A percentile compares a stretch with the other conserved stretches of the same genome.
These are phyloP conservation scores for Zygoascus tannicola DNA, from an alignment of 805 yeast genomes.

Conservation along the genomic window DNA sequence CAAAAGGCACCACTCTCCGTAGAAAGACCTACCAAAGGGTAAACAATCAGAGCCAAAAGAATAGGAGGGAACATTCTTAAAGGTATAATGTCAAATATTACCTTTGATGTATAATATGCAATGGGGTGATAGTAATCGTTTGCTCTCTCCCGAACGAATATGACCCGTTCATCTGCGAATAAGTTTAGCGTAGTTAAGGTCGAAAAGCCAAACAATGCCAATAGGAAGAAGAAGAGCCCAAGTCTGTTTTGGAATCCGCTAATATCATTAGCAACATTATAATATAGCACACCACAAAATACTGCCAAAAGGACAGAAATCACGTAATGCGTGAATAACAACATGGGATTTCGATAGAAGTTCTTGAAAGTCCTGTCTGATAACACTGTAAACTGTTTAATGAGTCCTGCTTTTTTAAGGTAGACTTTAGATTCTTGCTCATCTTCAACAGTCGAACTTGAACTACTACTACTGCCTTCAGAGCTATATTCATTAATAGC, in stretches of 20 bases:
- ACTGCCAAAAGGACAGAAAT: conserved; percentile 68
- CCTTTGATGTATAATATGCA: conserved; percentile 77
- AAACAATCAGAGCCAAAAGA: conserved; percentile 65
- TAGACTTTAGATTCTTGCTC: conserved; percentile 3
- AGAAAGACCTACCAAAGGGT: conserved; percentile 84
- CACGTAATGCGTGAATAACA: conserved; percentile 76
- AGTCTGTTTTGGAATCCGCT: conserved; percentile 94
- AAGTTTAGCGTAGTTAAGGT: conserved; percentile 87
- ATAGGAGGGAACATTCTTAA: conserved; percentile 88
- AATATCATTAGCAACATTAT: conserved; percentile 74
- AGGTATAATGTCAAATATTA: conserved; percentile 87
- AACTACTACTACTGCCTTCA: conserved; percentile 5
- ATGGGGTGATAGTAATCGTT: conserved; percentile 87
- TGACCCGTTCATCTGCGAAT: conserved; percentile 78
- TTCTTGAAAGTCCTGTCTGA: conserved; percentile 86
- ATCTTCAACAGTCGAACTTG: conserved; percentile 8
- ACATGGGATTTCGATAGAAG: conserved; percentile 82
- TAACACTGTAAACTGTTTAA: conserved; percentile 60
- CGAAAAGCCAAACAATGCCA: conserved; percentile 89
- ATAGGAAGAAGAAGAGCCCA: conserved; percentile 83
- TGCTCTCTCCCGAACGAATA: conserved; percentile 86
- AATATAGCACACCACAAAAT: conserved; percentile 81
- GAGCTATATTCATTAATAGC: conserved; percentile 14
- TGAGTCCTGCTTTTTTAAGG: conserved; percentile 44
- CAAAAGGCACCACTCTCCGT: conserved; percentile 66